Evolutionary conservation across 495 filamentous ascomycete species (phyloP), one percentile per base, ranked within the genome.

Genomic region (Penicillium canariense): DNA sequence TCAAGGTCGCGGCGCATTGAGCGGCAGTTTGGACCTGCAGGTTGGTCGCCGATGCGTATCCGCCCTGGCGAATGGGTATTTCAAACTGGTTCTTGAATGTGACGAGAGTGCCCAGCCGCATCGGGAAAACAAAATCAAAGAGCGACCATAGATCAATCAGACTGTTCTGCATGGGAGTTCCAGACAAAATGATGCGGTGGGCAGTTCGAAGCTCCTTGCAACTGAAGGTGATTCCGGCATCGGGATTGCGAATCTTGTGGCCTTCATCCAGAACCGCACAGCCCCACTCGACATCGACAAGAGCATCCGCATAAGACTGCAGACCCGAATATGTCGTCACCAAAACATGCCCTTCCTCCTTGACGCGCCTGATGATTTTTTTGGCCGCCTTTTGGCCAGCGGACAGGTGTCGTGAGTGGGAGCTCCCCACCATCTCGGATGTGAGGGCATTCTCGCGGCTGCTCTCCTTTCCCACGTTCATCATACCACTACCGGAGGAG

Each of bases 151-250:
- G 77, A 63, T 98, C 94, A n/a, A 87, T 81, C 11, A 98, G 78
- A 59, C 96, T 97, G 66, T 98, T 98, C 70, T 98, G 94, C 79
- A 98, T 96, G 1, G 94, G 94, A 1, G 94, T 98, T 7, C 94
- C 94, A 0, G 94, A 97, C 5, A 97, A 77, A 54, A 98, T 97
- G 46, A 97, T 77, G 23, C 94, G 85, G 65, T 97, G 92, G 3
- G 85, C 78, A 6, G 94, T 97, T 28, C 84, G 79, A 12, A 98
- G 77, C 61, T 95, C 88, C 66, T 97, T 97, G 79, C 89, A 96
- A 60, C 89, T 87, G 43, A 96, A 87, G 0, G 94, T 96, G 51
- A 97, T 91, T 0, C 83, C 85, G 4, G 92, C 88, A 62, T 97
- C 91, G 2, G 94, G 94, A 63, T 97, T 97, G 18, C 92, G 84